These are phyloP conservation scores for Trypanosoma avium DNA, from an alignment of 208 protist genomes.

Conservation along the genomic window DNA sequence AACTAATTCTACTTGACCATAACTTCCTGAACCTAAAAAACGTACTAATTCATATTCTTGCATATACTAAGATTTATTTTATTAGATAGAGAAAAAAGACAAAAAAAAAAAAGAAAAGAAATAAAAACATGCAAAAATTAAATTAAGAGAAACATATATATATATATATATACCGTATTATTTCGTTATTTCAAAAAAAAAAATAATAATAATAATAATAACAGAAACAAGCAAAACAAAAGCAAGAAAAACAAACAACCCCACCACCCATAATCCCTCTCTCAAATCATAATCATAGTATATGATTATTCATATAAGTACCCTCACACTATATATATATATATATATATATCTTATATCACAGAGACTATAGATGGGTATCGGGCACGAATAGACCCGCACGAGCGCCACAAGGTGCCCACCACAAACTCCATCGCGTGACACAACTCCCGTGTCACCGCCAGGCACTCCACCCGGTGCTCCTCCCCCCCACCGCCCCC, in stretches of 20 bases:
- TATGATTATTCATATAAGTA: no score
- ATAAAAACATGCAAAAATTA: neutral
- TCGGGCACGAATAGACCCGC: slow-evolving; percentile 48
- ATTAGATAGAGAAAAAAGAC: neutral
- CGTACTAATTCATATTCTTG: no score
- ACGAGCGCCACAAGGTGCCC: slow-evolving; percentile 71
- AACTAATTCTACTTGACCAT: no score
- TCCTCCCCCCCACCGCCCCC: slow-evolving; percentile 66
- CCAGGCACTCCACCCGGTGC: slow-evolving; percentile 73
- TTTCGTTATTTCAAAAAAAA: no score
- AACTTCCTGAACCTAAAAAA: no score
- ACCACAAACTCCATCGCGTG: slow-evolving; percentile 82
- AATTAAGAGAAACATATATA: neutral
- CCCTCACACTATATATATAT: no score
- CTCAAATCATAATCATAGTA: no score
- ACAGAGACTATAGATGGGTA: slow-evolving; percentile 59
- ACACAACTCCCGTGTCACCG: slow-evolving; percentile 66
- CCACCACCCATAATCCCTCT: neutral
- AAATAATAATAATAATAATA: slow-evolving; percentile 4
- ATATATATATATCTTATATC: slow-evolving; percentile 25
- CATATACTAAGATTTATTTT: neutral
- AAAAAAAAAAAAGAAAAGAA: neutral
- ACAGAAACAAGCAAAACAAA: neutral
- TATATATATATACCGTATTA: neutral
- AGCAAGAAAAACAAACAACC: neutral